These are phyloP conservation scores for Malus hybrid DNA, from an alignment of 331 rosid species.

Conservation along the genomic window DNA sequence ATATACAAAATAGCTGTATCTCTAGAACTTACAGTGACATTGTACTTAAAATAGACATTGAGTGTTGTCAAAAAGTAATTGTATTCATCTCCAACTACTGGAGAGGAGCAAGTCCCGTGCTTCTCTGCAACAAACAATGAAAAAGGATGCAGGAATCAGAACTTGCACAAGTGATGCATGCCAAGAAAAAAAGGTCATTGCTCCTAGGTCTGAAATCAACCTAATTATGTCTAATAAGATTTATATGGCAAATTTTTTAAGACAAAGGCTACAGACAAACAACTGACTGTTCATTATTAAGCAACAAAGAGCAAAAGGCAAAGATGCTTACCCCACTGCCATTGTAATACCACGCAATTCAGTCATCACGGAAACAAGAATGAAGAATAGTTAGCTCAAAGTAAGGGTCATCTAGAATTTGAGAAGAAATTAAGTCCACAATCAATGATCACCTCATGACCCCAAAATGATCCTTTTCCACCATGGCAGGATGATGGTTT, in stretches of 20 bases:
- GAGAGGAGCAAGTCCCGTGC: constrained; percentile 85
- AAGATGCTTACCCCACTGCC: constrained; percentile 90
- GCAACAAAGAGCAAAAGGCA: constrained; percentile 18
- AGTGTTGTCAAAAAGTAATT: constrained; percentile 56
- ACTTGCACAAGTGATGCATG: neutral
- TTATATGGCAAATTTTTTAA: neutral
- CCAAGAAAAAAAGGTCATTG: neutral
- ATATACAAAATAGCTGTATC: neutral
- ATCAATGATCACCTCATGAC: constrained; percentile 72
- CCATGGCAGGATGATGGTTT: constrained; percentile 54
- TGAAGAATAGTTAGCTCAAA: constrained; percentile 36
- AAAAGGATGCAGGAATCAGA: neutral
- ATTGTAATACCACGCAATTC: constrained; percentile 17
- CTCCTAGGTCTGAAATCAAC: no score
- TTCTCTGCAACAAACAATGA: constrained; percentile 59
- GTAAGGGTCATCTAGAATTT: neutral
- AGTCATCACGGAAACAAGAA: constrained; percentile 31
- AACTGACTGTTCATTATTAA: neutral
- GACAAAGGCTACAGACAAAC: neutral
- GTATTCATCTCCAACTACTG: constrained; percentile 68
- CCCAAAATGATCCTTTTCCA: constrained; percentile 85
- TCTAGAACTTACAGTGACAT: constrained; percentile 70
- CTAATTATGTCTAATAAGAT: neutral
- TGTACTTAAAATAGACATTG: constrained; percentile 70
- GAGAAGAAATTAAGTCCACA: constrained; percentile 14